Percentiles rank a stretch among this genome's conserved stretches.
phyloP scores from a whole-genome alignment of 2,329 filamentous ascomycete genomes.

The Aspergillus neotritici region DNA sequence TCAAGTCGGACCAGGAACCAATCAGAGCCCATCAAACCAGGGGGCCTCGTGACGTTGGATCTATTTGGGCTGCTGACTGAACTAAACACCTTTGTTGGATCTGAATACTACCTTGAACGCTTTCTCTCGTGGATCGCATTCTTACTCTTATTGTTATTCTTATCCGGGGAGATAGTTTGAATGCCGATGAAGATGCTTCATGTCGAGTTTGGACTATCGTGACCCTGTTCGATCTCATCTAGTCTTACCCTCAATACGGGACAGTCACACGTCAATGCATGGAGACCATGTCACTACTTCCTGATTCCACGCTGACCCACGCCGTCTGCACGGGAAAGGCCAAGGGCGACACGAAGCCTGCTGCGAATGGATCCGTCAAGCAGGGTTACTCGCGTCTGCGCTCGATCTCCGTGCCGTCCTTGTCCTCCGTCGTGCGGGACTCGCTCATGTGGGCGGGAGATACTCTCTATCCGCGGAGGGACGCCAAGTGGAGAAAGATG shows the following conservation, averaged over 20 bases:
- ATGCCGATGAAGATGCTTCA: too few species aligned
- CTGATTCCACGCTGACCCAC: conserved; percentile 27
- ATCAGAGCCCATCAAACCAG: background rate
- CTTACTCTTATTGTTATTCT: background rate
- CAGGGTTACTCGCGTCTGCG: conserved; percentile 19
- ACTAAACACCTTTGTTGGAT: background rate
- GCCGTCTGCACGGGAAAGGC: conserved; percentile 23
- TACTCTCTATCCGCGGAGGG: conserved; percentile 39
- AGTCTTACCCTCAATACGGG: too few species aligned
- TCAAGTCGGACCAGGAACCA: background rate
- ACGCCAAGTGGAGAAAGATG: conserved; percentile 42
- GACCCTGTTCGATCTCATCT: too few species aligned
- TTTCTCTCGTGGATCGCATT: too few species aligned
- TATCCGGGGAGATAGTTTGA: too few species aligned
- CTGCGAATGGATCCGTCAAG: background rate
- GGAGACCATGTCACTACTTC: conserved; percentile 25
- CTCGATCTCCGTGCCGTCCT: conserved; percentile 26
- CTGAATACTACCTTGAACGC: too few species aligned
- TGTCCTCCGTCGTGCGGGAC: conserved; percentile 31
- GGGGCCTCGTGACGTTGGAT: conserved; percentile 4
- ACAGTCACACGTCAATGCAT: too few species aligned
- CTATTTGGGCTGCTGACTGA: conserved; percentile 2
- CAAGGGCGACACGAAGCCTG: conserved; percentile 11
- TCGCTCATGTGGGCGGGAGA: conserved; percentile 34
- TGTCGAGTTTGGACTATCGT: too few species aligned